Evolutionary conservation across 768 basidiomycete species (phyloP).

Genomic region (Amanita brunnescens): DNA sequence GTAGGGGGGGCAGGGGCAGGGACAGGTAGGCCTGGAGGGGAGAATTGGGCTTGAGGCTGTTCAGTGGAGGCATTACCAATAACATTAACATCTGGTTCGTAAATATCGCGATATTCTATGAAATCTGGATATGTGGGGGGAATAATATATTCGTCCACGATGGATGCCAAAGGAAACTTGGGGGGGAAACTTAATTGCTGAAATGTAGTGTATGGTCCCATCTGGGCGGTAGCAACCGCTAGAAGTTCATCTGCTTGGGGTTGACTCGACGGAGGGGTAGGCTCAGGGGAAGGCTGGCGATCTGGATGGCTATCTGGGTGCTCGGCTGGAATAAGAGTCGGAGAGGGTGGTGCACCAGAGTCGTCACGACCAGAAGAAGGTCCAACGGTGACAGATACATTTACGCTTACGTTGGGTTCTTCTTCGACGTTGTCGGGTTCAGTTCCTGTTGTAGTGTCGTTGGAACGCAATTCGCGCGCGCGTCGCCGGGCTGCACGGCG

Average conservation of each 20-base stretch:
- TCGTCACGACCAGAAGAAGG: slow-evolving; percentile 29
- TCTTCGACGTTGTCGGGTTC: slow-evolving; percentile 37
- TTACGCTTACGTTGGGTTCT: slow-evolving; percentile 52
- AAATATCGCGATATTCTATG: slow-evolving; percentile 53
- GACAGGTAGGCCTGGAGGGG: slow-evolving; percentile 71
- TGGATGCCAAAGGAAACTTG: slow-evolving; percentile 77
- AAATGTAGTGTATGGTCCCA: slow-evolving; percentile 86
- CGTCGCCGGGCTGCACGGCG: slow-evolving; percentile 76
- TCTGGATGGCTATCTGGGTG: slow-evolving; percentile 31
- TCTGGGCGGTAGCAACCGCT: slow-evolving; percentile 57
- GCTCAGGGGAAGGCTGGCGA: slow-evolving; percentile 24
- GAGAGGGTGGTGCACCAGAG: slow-evolving; percentile 23
- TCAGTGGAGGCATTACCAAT: slow-evolving; percentile 32
- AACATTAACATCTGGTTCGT: slow-evolving; percentile 45
- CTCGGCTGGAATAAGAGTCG: slow-evolving; percentile 33
- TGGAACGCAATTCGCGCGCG: slow-evolving; percentile 57
- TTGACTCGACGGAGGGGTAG: slow-evolving; percentile 22
- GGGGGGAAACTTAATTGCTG: slow-evolving; percentile 85
- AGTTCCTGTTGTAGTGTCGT: slow-evolving; percentile 34
- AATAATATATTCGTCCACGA: slow-evolving; percentile 87
- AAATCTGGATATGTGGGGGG: slow-evolving; percentile 84
- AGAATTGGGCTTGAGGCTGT: slow-evolving; percentile 57
- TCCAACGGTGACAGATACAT: slow-evolving; percentile 44
- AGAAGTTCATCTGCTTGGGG: slow-evolving; percentile 49
- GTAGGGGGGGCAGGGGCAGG: slow-evolving; percentile 61